phyloP scores from a whole-genome alignment of 176 grass and related monocot species.

The Aegilops sharonensis region DNA sequence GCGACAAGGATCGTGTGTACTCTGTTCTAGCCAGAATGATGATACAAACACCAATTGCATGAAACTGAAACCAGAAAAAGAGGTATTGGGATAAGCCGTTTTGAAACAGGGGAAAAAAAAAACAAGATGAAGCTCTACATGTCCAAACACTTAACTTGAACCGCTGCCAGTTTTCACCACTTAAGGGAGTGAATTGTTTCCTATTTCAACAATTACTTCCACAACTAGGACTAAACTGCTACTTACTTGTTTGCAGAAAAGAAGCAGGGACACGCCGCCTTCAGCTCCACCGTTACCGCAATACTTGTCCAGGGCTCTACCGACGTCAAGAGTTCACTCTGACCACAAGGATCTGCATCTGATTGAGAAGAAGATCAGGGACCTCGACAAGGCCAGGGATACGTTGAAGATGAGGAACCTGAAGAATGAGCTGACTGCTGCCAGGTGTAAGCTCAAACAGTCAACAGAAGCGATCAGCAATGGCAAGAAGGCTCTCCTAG shows the following conservation, averaged over 20 bases:
- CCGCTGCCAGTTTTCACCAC: background rate
- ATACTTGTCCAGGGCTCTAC: background rate
- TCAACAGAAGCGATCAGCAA: slow-evolving; percentile 6
- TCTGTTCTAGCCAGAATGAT: no score
- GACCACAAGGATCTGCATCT: background rate
- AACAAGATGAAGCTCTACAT: no score
- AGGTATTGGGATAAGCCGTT: no score
- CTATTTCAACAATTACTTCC: background rate
- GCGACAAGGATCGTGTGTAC: no score
- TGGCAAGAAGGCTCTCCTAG: slow-evolving; percentile 27
- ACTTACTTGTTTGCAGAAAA: slow-evolving; percentile 35
- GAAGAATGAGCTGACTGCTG: background rate
- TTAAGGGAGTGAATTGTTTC: background rate
- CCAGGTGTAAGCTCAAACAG: slow-evolving; percentile 30
- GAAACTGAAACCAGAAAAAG: no score
- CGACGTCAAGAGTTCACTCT: background rate
- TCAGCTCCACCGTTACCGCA: slow-evolving; percentile 37
- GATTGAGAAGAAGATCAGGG: slow-evolving; percentile 28
- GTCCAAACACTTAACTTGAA: background rate
- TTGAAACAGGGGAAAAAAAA: no score
- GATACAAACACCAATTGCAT: no score
- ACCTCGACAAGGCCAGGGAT: slow-evolving; percentile 15
- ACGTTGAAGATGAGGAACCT: slow-evolving; percentile 11
- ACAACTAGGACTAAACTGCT: background rate
- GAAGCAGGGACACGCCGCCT: background rate